Percentiles rank a stretch among this genome's conserved stretches.
These are phyloP conservation scores for Fusarium proliferatum DNA, from an alignment of 2,329 filamentous ascomycete genomes.

Conservation along the genomic window DNA sequence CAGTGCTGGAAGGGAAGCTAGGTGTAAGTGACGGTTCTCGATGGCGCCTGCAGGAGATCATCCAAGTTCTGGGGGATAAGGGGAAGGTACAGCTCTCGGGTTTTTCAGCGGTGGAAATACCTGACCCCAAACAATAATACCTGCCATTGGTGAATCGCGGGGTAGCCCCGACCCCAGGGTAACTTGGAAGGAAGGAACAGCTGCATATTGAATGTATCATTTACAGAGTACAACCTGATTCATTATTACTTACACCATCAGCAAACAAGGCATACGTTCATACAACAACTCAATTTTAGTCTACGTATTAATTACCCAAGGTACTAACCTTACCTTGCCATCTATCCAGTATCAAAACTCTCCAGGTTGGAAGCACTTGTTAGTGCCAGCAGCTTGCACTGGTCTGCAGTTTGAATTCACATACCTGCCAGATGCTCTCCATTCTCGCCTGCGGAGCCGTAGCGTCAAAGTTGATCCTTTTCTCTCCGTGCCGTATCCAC, in stretches of 20 bases:
- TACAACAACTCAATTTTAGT: background rate
- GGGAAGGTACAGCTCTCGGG: background rate
- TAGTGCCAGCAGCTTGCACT: background rate
- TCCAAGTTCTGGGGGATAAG: background rate
- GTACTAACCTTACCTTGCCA: background rate
- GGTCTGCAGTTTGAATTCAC: background rate
- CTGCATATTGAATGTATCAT: background rate
- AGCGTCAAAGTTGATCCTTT: slow-evolving; percentile 18
- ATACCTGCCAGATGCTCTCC: background rate
- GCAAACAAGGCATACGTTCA: background rate
- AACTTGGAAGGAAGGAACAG: slow-evolving; percentile 18
- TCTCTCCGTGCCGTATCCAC: slow-evolving; percentile 29
- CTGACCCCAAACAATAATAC: background rate
- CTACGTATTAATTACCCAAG: background rate
- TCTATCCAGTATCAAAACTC: background rate
- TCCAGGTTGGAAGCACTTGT: background rate
- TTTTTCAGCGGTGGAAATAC: background rate
- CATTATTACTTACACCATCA: background rate
- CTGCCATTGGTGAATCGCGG: slow-evolving; percentile 37
- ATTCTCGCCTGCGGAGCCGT: slow-evolving; percentile 23
- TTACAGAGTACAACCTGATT: background rate
- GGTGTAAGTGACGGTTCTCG: background rate
- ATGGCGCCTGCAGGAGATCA: background rate
- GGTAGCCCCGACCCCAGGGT: slow-evolving; percentile 27
- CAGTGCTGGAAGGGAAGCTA: background rate